These are phyloP conservation scores for Oenanthe javanica DNA, from an alignment of 140 eudicot species.

Conservation along the genomic window DNA sequence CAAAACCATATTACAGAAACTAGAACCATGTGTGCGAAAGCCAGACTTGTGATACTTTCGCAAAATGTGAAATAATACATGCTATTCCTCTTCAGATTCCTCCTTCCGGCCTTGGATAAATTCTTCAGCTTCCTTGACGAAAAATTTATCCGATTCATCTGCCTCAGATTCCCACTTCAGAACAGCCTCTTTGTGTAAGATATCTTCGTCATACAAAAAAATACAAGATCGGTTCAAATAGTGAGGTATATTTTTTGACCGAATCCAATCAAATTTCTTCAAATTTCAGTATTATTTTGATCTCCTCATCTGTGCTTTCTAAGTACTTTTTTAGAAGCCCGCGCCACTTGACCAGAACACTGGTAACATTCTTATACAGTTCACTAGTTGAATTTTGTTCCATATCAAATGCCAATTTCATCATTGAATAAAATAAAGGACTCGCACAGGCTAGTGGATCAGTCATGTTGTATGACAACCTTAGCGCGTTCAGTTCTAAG, in stretches of 20 bases:
- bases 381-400: constrained; percentile 40
- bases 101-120: neutral
- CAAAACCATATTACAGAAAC: too few relatives aligned
- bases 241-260: neutral
- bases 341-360: too few relatives aligned
- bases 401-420: constrained; percentile 55
- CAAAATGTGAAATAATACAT: neutral
- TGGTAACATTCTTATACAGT: neutral
- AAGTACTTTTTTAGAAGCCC: too few relatives aligned
- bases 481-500: constrained; percentile 71
- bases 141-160: neutral
- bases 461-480: constrained; percentile 68
- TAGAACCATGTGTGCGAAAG: neutral
- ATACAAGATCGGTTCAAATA: neutral
- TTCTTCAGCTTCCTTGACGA: neutral
- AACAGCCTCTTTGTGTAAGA: neutral
- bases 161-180: neutral
- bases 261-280: neutral
- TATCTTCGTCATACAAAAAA: neutral
- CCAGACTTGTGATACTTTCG: neutral
- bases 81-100: neutral
- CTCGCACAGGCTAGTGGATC: constrained; percentile 54
- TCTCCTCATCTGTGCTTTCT: too few relatives aligned
- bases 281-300: too few relatives aligned
- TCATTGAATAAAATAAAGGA: constrained; percentile 70